Evolutionary conservation across 768 basidiomycete species (phyloP).

Genomic region (Rhodotorula paludigena): DNA sequence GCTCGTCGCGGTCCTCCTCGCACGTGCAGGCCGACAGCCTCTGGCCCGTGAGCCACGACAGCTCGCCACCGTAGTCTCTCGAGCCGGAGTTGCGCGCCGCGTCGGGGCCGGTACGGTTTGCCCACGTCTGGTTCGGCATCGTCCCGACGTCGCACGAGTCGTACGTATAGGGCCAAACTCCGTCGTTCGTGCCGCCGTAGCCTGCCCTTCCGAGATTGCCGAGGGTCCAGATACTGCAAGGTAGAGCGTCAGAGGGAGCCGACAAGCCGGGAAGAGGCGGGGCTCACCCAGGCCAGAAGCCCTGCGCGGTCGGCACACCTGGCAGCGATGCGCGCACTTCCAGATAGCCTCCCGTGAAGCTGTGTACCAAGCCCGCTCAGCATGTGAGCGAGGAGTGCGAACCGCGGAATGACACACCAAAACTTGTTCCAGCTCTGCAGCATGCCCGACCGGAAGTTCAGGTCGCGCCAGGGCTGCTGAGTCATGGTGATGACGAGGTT

Average conservation of each 20-base stretch:
- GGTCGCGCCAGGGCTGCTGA: conserved; percentile 20
- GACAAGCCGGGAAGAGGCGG: conserved; percentile 38
- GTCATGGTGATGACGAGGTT: conserved; percentile 39
- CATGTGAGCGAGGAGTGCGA: accelerated
- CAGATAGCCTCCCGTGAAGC: conserved; percentile 43
- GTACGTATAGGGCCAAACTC: conserved; percentile 53
- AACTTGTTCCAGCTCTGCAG: conserved; percentile 47
- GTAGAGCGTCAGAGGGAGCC: conserved; percentile 7
- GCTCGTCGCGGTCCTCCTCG: conserved; percentile 59
- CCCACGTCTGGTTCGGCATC: conserved; percentile 69
- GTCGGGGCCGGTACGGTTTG: conserved; percentile 57
- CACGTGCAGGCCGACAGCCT: conserved; percentile 85
- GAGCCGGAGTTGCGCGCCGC: conserved; percentile 49
- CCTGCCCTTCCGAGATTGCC: conserved; percentile 79
- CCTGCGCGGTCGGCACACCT: conserved; percentile 16
- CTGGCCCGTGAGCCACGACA: conserved; percentile 66
- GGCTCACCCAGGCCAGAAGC: conserved; percentile 23
- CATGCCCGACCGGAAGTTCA: conserved; percentile 55
- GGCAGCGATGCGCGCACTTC: conserved; percentile 31
- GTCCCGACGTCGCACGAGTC: conserved; percentile 84
- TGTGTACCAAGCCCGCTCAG: not conserved
- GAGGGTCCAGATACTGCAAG: conserved; percentile 19
- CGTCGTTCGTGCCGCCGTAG: conserved; percentile 84
- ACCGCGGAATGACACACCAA: conserved; percentile 44
- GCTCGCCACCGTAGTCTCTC: conserved; percentile 48